These are phyloP conservation scores for Rhizopus delemar DNA, from an alignment of 371 early-diverging fungal genomes.

Conservation along the genomic window DNA sequence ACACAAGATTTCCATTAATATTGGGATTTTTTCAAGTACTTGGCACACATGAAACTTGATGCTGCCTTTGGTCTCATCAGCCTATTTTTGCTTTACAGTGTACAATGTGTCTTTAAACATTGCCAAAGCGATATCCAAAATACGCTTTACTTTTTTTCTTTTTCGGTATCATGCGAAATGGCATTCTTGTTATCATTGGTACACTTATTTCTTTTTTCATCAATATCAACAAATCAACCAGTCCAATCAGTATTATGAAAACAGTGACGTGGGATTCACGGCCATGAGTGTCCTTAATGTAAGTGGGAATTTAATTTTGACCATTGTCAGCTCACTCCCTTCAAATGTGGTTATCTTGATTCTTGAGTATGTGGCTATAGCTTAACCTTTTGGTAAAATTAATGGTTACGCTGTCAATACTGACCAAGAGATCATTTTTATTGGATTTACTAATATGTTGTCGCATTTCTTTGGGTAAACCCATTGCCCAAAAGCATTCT, in stretches of 20 bases:
- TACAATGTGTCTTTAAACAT: constrained; percentile 38
- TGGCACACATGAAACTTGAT: constrained; percentile 52
- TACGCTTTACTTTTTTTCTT: constrained; percentile 46
- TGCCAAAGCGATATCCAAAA: constrained; percentile 44
- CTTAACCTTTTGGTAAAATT: constrained; percentile 76
- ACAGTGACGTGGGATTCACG: constrained; percentile 70
- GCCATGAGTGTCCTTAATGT: constrained; percentile 56
- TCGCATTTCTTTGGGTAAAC: constrained; percentile 73
- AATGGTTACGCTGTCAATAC: constrained; percentile 65
- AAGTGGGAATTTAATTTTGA: constrained; percentile 35
- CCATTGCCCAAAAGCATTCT: constrained; percentile 59
- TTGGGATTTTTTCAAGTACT: constrained; percentile 51
- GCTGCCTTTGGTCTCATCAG: constrained; percentile 52
- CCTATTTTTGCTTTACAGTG: constrained; percentile 49
- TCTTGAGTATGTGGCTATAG: constrained; percentile 83
- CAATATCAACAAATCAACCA: constrained; percentile 39
- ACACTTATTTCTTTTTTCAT: constrained; percentile 48
- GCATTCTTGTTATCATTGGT: constrained; percentile 46
- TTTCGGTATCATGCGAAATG: constrained; percentile 54
- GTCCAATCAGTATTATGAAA: constrained; percentile 64
- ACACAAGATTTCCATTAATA: constrained; percentile 61
- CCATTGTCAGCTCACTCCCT: constrained; percentile 54
- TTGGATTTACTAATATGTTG: constrained; percentile 80
- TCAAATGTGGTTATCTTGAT: constrained; percentile 73
- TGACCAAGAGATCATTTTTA: constrained; percentile 84